Evolutionary conservation across 805 yeast genomes (phyloP), one percentile per base, ranked within the genome.

Genomic region (Metschnikowia hibisci): DNA sequence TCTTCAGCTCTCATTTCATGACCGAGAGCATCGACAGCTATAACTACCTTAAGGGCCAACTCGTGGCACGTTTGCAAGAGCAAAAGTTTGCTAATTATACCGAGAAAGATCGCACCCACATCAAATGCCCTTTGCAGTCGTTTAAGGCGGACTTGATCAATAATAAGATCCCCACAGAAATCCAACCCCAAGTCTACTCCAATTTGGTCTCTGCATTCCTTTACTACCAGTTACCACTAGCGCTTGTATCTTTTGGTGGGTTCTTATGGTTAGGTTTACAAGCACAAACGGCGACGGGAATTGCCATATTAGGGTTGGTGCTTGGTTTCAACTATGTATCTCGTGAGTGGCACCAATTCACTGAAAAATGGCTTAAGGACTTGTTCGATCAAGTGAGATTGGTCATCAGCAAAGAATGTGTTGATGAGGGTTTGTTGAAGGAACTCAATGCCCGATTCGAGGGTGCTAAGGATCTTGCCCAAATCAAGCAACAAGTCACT

Each of bases 291-390:
- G 62, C 69, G 0, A 40, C 58, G 29, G 72, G 74, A 0, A 47
- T 70, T 5, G 62, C 57, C 4, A 47, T 55, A 4, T 51, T 70
- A n/a, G 76, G 76, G 0, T 60, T 67, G 63, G 64, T 62, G 6
- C 46, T 66, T 39, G 76, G 76, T 10, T 67, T 70, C 52, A 69
- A 69, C 43, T 59, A 65, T 30, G 73, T 70, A 3, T 60, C 71
- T 5, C 63, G 61, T 28, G 46, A 39, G 4, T 70, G 76, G 76
- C 62, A 58, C 23, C 34, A 34, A 1, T 62, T 66, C 42, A 55
- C 60, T 6, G 45, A 43, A 2, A 12, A 42, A 3, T 70, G 74
- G 74, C 41, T 57, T 15, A 37, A 47, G 10, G 37, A 45, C 2
- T 46, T 70, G 12, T 65, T 54, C 45, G 75, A 70, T 42, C 62